Evolutionary conservation across 2,329 filamentous ascomycete genomes (phyloP).

Genomic region (Fusarium hainanense): DNA sequence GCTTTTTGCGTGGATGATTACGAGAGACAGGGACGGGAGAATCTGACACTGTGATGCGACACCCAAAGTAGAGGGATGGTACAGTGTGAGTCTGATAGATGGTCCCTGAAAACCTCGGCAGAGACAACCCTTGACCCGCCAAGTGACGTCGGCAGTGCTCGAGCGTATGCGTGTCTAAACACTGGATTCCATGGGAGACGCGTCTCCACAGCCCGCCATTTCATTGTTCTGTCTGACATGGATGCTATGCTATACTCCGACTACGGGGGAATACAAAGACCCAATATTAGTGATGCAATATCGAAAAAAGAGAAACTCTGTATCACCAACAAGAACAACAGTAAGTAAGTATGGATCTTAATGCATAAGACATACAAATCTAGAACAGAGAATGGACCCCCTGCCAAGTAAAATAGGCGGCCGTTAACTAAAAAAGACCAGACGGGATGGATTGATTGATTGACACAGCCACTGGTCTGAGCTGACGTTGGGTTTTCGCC

Average conservation of each 20-base stretch:
- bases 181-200: constrained; percentile 14
- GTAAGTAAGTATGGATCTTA: neutral
- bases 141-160: constrained; percentile 43
- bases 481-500: constrained; percentile 46
- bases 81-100: constrained; percentile 3
- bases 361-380: constrained; percentile 3
- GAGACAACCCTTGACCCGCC: constrained; percentile 30
- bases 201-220: constrained; percentile 33
- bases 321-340: neutral
- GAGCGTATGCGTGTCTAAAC: constrained; percentile 6
- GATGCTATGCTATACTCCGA: neutral
- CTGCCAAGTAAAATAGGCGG: constrained; percentile 31
- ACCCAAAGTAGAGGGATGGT: fast-evolving
- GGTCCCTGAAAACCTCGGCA: constrained; percentile 17
- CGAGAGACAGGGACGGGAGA: neutral
- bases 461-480: constrained; percentile 38
- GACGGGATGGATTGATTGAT: neutral
- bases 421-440: constrained; percentile 2
- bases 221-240: constrained; percentile 5
- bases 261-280: neutral
- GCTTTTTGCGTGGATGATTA: constrained; percentile 16
- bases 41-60: constrained; percentile 5
- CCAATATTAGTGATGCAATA: constrained; percentile 7
- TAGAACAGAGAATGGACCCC: constrained; percentile 26
- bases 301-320: constrained; percentile 2